Evolutionary conservation across 306 rosid genomes (phyloP).

Genomic region (Cucurbita argyrosperma): DNA sequence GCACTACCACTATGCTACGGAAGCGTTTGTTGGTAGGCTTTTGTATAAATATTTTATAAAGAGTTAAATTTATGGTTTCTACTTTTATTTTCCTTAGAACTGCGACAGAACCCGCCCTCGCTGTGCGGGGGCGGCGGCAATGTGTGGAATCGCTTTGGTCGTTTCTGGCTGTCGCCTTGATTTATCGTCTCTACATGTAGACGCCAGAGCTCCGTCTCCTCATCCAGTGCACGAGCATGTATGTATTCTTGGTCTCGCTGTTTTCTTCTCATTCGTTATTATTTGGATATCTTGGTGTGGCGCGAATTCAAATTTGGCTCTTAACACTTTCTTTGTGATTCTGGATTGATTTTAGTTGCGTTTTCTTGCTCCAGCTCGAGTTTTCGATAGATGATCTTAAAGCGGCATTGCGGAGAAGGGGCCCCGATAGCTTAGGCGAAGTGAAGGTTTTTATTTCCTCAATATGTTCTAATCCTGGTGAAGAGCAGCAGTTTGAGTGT

Average conservation of each 20-base stretch:
- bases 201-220: constrained; percentile 12
- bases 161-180: constrained; percentile 48
- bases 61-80: too few relatives aligned
- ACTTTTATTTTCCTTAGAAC: background rate
- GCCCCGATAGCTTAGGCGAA: constrained; percentile 66
- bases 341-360: background rate
- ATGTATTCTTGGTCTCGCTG: background rate
- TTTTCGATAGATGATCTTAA: constrained; percentile 41
- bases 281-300: background rate
- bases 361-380: constrained; percentile 12
- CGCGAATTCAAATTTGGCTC: background rate
- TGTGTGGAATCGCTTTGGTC: constrained; percentile 86
- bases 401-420: constrained; percentile 59
- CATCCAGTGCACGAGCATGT: constrained; percentile 42
- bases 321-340: background rate
- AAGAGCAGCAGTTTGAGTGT: constrained; percentile 18
- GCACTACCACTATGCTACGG: constrained; percentile 89
- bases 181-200: constrained; percentile 20
- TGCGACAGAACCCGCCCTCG: background rate
- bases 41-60: too few relatives aligned
- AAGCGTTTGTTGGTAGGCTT: constrained; percentile 11
- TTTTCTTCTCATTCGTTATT: background rate
- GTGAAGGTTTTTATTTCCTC: constrained; percentile 36
- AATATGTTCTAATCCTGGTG: background rate
- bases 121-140: constrained; percentile 15